Evolutionary conservation across 768 basidiomycete species (phyloP).

Genomic region (Lepiota venenata): DNA sequence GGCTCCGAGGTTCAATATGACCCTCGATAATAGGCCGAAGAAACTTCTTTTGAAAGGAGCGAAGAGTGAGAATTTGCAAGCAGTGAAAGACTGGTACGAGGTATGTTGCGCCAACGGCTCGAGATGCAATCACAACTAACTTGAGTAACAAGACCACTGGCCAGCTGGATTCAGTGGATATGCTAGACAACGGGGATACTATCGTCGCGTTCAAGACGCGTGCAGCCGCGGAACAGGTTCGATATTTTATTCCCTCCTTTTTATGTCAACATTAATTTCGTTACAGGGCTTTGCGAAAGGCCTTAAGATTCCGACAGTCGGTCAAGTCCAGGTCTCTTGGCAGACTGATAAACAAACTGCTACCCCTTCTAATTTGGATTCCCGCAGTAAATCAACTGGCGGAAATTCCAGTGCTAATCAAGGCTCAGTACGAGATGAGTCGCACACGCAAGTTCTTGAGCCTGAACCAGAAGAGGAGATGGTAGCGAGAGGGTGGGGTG

Average conservation of each 20-base stretch:
- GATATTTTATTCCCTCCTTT: not conserved
- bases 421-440: conserved; percentile 18
- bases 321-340: conserved; percentile 68
- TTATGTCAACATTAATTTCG: conserved; percentile 7
- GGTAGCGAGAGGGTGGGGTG: conserved; percentile 72
- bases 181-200: conserved; percentile 50
- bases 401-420: conserved; percentile 6
- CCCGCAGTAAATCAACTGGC: conserved; percentile 13
- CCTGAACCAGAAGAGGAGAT: conserved; percentile 53
- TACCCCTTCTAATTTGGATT: conserved; percentile 12
- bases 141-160: conserved; percentile 49
- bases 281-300: conserved; percentile 72
- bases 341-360: conserved; percentile 35
- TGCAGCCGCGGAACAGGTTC: conserved; percentile 72
- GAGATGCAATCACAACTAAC: conserved; percentile 6
- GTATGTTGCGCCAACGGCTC: conserved; percentile 29
- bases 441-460: conserved; percentile 29
- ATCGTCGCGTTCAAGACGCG: conserved; percentile 72
- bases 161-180: conserved; percentile 64
- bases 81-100: conserved; percentile 83
- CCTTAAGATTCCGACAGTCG: conserved; percentile 58
- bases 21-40: conserved; percentile 87
- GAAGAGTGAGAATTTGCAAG: conserved; percentile 45
- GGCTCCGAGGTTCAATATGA: conserved; percentile 71
- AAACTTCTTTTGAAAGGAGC: conserved; percentile 74